These are phyloP conservation scores for Trifolium dubium DNA, from an alignment of 306 rosid species.

Conservation along the genomic window DNA sequence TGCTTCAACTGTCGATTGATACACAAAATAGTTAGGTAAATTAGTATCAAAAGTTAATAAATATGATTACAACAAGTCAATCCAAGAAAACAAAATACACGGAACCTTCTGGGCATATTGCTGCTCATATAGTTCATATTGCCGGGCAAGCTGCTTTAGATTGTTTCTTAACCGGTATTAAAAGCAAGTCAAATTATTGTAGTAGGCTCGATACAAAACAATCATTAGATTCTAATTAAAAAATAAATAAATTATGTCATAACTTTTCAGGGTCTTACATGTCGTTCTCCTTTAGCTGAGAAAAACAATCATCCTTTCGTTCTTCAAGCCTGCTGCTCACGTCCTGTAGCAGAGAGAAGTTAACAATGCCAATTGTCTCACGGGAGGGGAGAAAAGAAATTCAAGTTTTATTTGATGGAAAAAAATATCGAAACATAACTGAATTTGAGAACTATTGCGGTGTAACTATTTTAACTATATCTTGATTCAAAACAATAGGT, in stretches of 20 bases:
- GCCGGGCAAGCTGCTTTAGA: conserved; percentile 79
- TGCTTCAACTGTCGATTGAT: conserved; percentile 79
- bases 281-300: conserved; percentile 95
- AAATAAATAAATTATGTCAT: too few relatives aligned
- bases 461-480: too few relatives aligned
- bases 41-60: conserved; percentile 27
- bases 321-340: conserved; percentile 91
- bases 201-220: conserved; percentile 22
- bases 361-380: conserved; percentile 28
- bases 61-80: conserved; percentile 25
- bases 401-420: conserved; percentile 16
- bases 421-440: conserved; percentile 6
- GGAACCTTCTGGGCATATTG: conserved; percentile 79
- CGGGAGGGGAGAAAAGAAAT: neutral
- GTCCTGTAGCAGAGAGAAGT: conserved; percentile 63
- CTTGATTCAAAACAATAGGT: too few relatives aligned
- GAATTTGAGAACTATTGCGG: conserved; percentile 26
- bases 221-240: too few relatives aligned
- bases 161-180: conserved; percentile 79
- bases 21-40: conserved; percentile 41
- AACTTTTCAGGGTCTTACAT: conserved; percentile 65
- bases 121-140: conserved; percentile 77
- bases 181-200: conserved; percentile 26
- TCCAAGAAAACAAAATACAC: conserved; percentile 29
- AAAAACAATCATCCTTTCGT: conserved; percentile 86